Conservation (phyloP, 2,329 filamentous ascomycete genomes). For the Venturia asperata region DNA sequence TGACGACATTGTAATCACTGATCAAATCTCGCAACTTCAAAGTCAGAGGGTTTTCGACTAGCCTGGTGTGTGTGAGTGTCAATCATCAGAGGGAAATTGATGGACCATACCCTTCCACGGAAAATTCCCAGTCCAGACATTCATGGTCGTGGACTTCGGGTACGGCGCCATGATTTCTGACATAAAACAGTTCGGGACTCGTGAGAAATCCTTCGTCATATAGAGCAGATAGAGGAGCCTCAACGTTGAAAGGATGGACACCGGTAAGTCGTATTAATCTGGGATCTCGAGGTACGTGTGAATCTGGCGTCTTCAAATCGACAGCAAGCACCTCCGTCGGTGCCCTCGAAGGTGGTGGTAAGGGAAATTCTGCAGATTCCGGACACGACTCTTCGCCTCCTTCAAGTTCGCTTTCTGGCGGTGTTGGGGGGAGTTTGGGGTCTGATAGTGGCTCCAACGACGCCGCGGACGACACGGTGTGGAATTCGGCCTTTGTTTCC, state of each 20-base stretch:
- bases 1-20: constrained; percentile 69
- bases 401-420: constrained; percentile 18
- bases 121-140: constrained; percentile 72
- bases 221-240: constrained; percentile 70
- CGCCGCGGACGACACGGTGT: neutral
- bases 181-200: constrained; percentile 81
- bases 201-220: constrained; percentile 81
- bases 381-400: neutral
- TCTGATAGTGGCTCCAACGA: neutral
- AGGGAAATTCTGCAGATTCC: constrained; percentile 42
- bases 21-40: constrained; percentile 68
- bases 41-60: constrained; percentile 69
- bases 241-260: constrained; percentile 84
- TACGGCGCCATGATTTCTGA: constrained; percentile 81
- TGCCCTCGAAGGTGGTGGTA: constrained; percentile 57
- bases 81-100: constrained; percentile 22
- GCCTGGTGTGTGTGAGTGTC: constrained; percentile 29
- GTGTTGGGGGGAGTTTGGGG: constrained; percentile 12
- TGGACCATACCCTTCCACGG: constrained; percentile 56
- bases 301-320: constrained; percentile 77
- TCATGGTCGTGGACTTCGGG: constrained; percentile 66
- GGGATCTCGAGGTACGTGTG: constrained; percentile 70
- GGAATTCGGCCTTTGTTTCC: neutral
- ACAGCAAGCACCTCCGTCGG: constrained; percentile 60
- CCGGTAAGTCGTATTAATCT: constrained; percentile 81